Percentiles rank a stretch among this genome's conserved stretches.
Conservation (phyloP, 176 grass and related monocot species). For the Carex myosuroides region DNA sequence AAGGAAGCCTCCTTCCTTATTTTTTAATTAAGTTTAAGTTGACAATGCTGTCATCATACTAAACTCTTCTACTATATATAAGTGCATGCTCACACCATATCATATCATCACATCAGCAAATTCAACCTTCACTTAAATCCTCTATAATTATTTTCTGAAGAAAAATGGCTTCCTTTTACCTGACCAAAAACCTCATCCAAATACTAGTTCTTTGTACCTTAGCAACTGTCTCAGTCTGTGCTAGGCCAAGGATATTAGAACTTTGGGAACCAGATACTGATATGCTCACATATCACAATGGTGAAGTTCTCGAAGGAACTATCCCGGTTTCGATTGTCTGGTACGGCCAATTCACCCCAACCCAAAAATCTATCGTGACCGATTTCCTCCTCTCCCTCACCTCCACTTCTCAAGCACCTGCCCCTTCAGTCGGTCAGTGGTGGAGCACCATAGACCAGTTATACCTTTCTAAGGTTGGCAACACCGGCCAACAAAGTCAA, state of each 20-base stretch:
- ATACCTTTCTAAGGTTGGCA: slow-evolving; percentile 48
- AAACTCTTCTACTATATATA: slow-evolving; percentile 21
- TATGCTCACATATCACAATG: slow-evolving; percentile 67
- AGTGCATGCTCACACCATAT: background rate
- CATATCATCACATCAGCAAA: slow-evolving; percentile 9
- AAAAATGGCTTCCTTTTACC: slow-evolving; percentile 22
- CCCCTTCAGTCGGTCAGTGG: slow-evolving; percentile 54
- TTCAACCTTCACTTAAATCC: background rate
- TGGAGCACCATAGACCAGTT: slow-evolving; percentile 60
- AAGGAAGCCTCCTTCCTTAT: background rate
- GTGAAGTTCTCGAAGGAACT: slow-evolving; percentile 44
- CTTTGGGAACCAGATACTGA: background rate
- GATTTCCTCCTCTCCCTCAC: slow-evolving; percentile 75
- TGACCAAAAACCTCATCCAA: background rate
- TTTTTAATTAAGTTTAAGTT: slow-evolving; percentile 1
- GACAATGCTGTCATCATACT: background rate
- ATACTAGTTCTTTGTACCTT: slow-evolving; percentile 17
- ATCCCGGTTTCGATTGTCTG: slow-evolving; percentile 52
- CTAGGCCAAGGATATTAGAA: slow-evolving; percentile 25
- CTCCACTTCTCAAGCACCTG: background rate
- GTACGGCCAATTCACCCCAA: slow-evolving; percentile 52
- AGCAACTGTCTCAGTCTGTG: background rate
- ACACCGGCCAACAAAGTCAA: background rate
- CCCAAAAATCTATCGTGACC: slow-evolving; percentile 54
- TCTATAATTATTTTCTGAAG: background rate